Conservation (phyloP, 2,329 filamentous ascomycete genomes). For the Fusarium annulatum region DNA sequence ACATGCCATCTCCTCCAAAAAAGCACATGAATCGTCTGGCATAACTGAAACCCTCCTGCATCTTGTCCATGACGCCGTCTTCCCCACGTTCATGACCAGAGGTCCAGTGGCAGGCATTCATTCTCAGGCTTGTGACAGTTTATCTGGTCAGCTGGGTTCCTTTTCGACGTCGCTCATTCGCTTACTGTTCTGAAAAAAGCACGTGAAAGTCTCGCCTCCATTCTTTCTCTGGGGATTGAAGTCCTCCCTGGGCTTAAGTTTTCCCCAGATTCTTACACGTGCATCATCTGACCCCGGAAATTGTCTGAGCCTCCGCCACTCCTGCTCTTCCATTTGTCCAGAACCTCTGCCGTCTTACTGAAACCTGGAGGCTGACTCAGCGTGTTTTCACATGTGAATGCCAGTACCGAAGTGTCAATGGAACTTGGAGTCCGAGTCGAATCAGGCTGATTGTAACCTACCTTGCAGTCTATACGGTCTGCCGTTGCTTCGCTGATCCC, state of each 20-base stretch:
- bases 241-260: conserved; percentile 24
- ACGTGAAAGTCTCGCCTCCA: conserved; percentile 32
- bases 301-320: conserved; percentile 35
- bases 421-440: neutral
- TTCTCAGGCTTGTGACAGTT: conserved; percentile 32
- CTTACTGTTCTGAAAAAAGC: conserved; percentile 20
- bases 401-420: neutral
- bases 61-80: conserved; percentile 22
- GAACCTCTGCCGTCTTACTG: conserved; percentile 1
- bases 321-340: conserved; percentile 10
- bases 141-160: conserved; percentile 31
- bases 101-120: conserved; percentile 16
- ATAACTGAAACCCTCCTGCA: conserved; percentile 8
- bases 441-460: neutral
- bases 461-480: neutral
- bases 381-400: conserved; percentile 29
- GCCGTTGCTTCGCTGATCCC: neutral
- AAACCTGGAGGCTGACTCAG: conserved; percentile 23
- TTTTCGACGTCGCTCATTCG: conserved; percentile 19
- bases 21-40: conserved; percentile 27
- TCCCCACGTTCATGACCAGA: conserved; percentile 33
- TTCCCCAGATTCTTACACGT: conserved; percentile 38
- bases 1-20: conserved; percentile 15
- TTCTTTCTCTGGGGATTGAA: conserved; percentile 5
- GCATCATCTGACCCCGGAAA: conserved; percentile 37